A percentile compares a stretch with the other conserved stretches of the same genome.
Evolutionary conservation across 129 eudicot genomes (phyloP).

Genomic region (Escallonia herrerae): DNA sequence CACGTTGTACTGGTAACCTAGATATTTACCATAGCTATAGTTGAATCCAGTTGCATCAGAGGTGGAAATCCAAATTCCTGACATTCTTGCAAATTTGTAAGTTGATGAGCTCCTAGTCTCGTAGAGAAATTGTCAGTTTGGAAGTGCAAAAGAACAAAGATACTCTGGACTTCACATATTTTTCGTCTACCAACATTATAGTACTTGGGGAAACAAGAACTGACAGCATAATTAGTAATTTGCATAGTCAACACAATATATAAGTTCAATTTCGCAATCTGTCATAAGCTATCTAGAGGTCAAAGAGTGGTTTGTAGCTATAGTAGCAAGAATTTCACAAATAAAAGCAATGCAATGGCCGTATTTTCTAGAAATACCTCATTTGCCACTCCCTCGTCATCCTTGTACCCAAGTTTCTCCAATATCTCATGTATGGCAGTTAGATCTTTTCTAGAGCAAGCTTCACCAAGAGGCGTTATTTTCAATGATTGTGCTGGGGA

Average conservation of each 20-base stretch:
- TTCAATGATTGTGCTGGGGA: conserved; percentile 11
- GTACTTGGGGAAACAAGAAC: neutral
- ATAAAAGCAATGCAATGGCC: neutral
- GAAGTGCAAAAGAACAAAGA: neutral
- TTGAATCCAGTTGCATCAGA: too few species aligned
- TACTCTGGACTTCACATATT: neutral
- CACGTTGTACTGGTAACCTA: too few species aligned
- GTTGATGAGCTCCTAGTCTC: too few species aligned
- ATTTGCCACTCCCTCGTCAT: conserved; percentile 53
- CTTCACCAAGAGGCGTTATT: conserved; percentile 60
- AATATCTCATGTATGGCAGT: conserved; percentile 68
- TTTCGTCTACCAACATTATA: neutral
- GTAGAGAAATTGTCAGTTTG: too few species aligned
- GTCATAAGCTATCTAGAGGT: too few species aligned
- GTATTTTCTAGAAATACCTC: conserved; percentile 28
- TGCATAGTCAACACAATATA: neutral
- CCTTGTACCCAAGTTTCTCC: conserved; percentile 60
- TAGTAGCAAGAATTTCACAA: too few species aligned
- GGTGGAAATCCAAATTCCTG: too few species aligned
- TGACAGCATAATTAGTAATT: neutral
- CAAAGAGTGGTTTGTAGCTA: too few species aligned
- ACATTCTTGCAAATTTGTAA: too few species aligned
- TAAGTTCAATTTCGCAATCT: too few species aligned
- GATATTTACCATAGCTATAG: too few species aligned
- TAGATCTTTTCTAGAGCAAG: conserved; percentile 68